Base-by-base conservation (phyloP, 2,329 filamentous ascomycete species). In the Parastagonospora avenae region DNA sequence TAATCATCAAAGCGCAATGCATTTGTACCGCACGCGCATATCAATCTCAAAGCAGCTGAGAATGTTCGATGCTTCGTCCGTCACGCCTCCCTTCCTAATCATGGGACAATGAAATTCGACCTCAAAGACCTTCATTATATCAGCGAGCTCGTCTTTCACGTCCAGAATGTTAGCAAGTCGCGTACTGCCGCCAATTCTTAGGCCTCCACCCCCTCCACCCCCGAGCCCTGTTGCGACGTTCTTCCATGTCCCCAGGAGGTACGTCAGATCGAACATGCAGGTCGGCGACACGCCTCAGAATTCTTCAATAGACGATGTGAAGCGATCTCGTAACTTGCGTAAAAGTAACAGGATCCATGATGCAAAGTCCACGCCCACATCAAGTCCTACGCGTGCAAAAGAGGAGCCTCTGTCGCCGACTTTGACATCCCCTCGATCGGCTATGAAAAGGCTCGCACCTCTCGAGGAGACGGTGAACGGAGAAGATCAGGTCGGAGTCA, bases 161-260 rank as follows among this genome's bases (percentile, higher is more conserved):
- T 52, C 53, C 57, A 68, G 62, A 60, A 74, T 74, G 68, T 52
- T 71, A 54, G 61, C 67, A 53, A 66, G 62, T 66, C 66, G 66
- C 59, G 54, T 67, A 37, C 57, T 72, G 52, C 69, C 66, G 49
- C 68, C 68, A 45, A 65, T 71, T 60, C 40, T 62, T 57, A 59
- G 53, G 54, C 50, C 58, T 50, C 53, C 49, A 32, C 37, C 57
- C 31, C 48, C 58, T 48, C 47, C 50, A 49, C 53, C 56, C 46
- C 54, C 55, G 29, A 43, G 57, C 55, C 63, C 60, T 50, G 58
- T 71, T 48, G 68, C 64, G 48, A 71, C 63, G 32, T 71, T 72
- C 50, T 71, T 62, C 63, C 62, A 66, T 57, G 63, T 71, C 29
- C 66, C 70, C 15, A 63, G 70, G 51, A 66, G 65, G 57, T 72